Evolutionary conservation across 768 basidiomycete species (phyloP), one percentile per base, ranked within the genome.

Genomic region (Russula griseocarnosa): DNA sequence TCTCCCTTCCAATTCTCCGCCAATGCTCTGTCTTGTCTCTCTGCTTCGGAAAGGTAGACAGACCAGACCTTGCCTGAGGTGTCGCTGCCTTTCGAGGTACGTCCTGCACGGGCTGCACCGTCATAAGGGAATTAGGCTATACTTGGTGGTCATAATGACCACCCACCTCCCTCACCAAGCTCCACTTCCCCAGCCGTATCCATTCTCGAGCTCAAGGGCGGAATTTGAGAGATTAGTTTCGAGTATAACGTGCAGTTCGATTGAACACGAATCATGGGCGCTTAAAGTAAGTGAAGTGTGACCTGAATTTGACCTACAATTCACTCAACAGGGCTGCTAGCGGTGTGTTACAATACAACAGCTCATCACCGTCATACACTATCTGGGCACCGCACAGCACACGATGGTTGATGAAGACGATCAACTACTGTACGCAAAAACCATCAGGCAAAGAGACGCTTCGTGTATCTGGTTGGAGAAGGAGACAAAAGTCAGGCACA

Each of bases 361-460:
- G 13, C 13, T 14, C 46, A 22, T 47, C 22, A 22, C 22, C 10
- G 47, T 13, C n/a, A 24, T 22, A 49, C 22, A 28, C 49, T 9
- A 30, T 20, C 18, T 53, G 20, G 5, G 32, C 24, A 13, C 46
- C 32, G 8, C 46, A 26, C 22, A 58, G 22, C 24, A 22, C 5
- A 28, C n/a, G n/a, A 46, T 46, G 7, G 51, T 52, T 18, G 20
- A 52, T 30, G 18, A 24, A 18, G 49, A 28, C 49, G 16, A 18
- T 46, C 22, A 47, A 22, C 32, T 54, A 11, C n/a, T 40, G n/a
- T 47, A 63, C 55, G 30, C 32, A 34, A 24, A 36, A 11, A 18
- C n/a, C 56, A 38, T 38, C 26, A 64, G 1, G 82, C 77, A 70
- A 79, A 85, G 58, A 85, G 73, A 58, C 84, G 74, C 75, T 84